Evolutionary conservation across 805 yeast species (phyloP).

Genomic region (Metschnikowia arizonensis): DNA sequence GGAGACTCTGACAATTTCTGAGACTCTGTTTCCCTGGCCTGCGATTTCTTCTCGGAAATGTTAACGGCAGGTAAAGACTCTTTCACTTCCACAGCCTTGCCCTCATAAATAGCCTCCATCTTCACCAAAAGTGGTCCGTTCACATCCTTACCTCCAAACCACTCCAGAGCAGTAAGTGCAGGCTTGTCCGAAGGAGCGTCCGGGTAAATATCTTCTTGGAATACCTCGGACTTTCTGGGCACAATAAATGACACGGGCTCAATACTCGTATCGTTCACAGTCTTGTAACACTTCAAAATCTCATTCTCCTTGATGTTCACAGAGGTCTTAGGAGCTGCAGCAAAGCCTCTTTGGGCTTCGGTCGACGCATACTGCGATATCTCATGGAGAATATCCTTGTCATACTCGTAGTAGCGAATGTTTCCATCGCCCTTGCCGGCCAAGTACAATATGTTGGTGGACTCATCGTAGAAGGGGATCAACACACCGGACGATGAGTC

Average conservation of each 20-base stretch:
- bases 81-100: constrained; percentile 50
- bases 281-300: constrained; percentile 74
- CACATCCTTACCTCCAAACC: constrained; percentile 73
- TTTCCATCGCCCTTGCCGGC: constrained; percentile 99
- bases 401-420: constrained; percentile 88
- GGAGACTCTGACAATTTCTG: no score
- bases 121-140: constrained; percentile 77
- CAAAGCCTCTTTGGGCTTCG: constrained; percentile 95
- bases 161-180: constrained; percentile 75
- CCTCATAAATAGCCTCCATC: constrained; percentile 78
- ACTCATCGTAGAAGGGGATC: constrained; percentile 85
- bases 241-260: constrained; percentile 93
- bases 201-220: constrained; percentile 90
- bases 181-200: constrained; percentile 80
- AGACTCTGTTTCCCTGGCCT: constrained; percentile 10
- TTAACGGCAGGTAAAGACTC: constrained; percentile 36
- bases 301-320: constrained; percentile 83
- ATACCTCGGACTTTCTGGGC: constrained; percentile 90
- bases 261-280: constrained; percentile 76
- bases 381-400: constrained; percentile 74
- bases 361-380: constrained; percentile 85
- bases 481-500: constrained; percentile 92
- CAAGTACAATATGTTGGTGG: constrained; percentile 73
- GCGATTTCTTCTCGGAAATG: constrained; percentile 23
- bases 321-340: constrained; percentile 77